Evolutionary conservation across 2,329 filamentous ascomycete species (phyloP), one percentile per base, ranked within the genome.

Genomic region (Rhynchosporium secalis): DNA sequence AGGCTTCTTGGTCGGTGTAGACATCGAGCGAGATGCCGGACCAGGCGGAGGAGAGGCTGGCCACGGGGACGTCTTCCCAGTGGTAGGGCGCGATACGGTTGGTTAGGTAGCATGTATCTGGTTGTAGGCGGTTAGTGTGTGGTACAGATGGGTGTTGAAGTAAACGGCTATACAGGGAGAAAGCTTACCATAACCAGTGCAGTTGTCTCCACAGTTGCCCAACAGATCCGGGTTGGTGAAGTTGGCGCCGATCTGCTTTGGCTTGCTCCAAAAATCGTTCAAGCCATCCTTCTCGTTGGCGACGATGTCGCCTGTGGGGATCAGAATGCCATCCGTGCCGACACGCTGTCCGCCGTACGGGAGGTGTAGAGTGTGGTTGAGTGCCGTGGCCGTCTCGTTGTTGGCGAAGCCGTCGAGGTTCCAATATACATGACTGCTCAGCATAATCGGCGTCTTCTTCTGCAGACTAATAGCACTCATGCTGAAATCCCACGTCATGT

Each of bases 21-120:
- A 97, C 80, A 62, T 96, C 90, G 62, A 97, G 73, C 73, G 86
- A 85, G 75, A 97, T 96, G 54, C 93, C 93, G 0, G 89, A 92
- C 83, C 86, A 92, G 4, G 83, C 80, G 43, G 88, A 90, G 3
- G 85, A 85, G 33, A 96, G 78, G 7, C 83, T 84, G 0, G 92
- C 86, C 2, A 87, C 81, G 41, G 84, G 87, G 28, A 28, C 8
- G 33, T 8, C 15, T 2, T 26, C 13, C 89, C 89, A 91, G 78
- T 89, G 81, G 72, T 83, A 86, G 81, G 75, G 1, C 79, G 82
- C 29, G 81, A 75, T 54, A 81, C 88, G 86, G 78, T 88, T 87
- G 71, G 89, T 81, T 54, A 89, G 77, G 77, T 81, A 92, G 81
- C 86, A 90, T 66, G 80, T 92, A 73, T 88, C 85, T 85, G 38